Percentiles rank a stretch among this genome's conserved stretches.
phyloP scores from a whole-genome alignment of 441 rosid species.

The Croton setiger region DNA sequence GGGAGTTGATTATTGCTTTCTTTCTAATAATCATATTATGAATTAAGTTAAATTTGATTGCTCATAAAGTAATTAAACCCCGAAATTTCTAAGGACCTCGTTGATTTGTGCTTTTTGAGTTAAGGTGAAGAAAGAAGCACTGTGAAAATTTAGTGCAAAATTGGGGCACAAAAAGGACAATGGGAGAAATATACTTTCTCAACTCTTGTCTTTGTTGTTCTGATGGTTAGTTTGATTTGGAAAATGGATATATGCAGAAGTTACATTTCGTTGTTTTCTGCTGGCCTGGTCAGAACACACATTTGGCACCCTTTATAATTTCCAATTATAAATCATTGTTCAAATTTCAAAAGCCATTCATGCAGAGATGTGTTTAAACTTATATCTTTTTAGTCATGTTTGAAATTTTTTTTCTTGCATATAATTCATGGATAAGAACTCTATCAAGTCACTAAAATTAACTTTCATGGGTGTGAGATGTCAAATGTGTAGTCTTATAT shows the following conservation, averaged over 20 bases:
- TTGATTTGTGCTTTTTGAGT: background rate
- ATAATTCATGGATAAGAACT: background rate
- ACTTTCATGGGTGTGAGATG: background rate
- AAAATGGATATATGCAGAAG: background rate
- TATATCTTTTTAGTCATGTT: background rate
- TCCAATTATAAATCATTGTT: background rate
- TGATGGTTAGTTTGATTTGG: background rate
- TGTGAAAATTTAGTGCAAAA: background rate
- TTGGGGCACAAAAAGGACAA: background rate
- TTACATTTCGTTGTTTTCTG: background rate
- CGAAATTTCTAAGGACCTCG: background rate
- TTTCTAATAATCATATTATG: background rate
- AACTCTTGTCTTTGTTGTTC: background rate
- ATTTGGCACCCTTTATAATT: background rate
- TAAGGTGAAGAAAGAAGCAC: background rate
- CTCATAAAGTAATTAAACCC: background rate
- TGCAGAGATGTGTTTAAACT: background rate
- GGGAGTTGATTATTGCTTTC: background rate
- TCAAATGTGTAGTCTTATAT: background rate
- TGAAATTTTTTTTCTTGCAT: background rate
- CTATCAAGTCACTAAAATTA: background rate
- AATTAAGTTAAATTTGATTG: background rate
- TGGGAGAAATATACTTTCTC: background rate
- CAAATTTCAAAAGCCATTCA: background rate
- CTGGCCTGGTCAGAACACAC: background rate